Evolutionary conservation across 176 grass and related monocot genomes (phyloP).

Genomic region (Oryza brachyantha): DNA sequence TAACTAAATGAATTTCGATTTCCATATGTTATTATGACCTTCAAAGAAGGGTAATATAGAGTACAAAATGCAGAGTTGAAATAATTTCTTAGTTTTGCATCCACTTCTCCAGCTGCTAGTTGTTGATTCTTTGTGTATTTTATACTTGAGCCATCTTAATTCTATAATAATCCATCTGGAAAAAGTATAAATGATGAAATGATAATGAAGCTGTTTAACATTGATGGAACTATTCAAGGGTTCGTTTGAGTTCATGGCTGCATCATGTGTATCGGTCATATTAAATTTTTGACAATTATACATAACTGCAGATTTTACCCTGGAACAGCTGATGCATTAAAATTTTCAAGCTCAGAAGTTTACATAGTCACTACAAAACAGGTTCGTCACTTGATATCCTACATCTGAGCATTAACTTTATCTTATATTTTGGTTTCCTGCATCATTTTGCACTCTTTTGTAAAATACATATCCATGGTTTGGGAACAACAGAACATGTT

Average conservation of each 20-base stretch:
- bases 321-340: constrained; percentile 84
- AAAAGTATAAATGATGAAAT: neutral
- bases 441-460: neutral
- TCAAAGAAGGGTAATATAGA: neutral
- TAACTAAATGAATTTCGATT: constrained; percentile 4
- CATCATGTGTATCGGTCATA: neutral
- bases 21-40: neutral
- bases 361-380: constrained; percentile 99
- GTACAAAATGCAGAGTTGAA: no score
- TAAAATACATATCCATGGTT: constrained; percentile 8
- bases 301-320: constrained; percentile 77
- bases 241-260: neutral
- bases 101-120: no score
- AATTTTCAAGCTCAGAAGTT: constrained; percentile 81
- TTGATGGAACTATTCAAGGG: neutral
- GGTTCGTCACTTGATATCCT: constrained; percentile 35
- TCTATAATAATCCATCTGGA: neutral
- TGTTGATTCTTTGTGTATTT: neutral
- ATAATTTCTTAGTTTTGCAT: no score
- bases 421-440: neutral
- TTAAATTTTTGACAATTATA: constrained; percentile 1
- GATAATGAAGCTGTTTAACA: neutral
- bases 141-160: neutral
- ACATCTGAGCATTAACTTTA: neutral
- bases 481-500: neutral